Evolutionary conservation across 192 early-diverging fungal species (phyloP).

Genomic region (Backusella parvicylindrica): DNA sequence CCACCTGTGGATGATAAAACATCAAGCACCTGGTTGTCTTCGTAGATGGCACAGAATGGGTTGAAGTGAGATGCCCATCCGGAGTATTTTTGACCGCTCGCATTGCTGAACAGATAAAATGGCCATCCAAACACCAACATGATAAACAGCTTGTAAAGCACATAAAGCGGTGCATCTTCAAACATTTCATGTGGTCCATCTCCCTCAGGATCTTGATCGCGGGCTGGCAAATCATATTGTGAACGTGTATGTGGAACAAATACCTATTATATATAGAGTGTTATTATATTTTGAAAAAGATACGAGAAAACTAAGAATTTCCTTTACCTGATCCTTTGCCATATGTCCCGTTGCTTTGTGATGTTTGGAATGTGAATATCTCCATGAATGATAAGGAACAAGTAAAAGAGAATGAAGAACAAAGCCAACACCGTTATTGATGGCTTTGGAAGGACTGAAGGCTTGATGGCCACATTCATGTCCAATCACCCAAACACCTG

Average conservation of each 20-base stretch:
- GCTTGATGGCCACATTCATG: conserved; percentile 94
- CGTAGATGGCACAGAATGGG: conserved; percentile 78
- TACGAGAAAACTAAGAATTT: too few relatives aligned
- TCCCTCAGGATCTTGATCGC: conserved; percentile 27
- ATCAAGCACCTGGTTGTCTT: conserved; percentile 62
- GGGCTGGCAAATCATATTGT: conserved; percentile 46
- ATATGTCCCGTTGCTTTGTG: conserved; percentile 91
- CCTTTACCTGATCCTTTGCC: conserved; percentile 72
- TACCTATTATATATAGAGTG: conserved; percentile 41
- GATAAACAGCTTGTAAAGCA: conserved; percentile 57
- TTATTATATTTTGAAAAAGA: too few relatives aligned
- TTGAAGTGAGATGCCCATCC: conserved; percentile 84
- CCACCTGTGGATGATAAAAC: conserved; percentile 71
- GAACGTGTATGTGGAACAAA: conserved; percentile 73
- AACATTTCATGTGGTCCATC: conserved; percentile 44
- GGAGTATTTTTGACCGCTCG: conserved; percentile 72
- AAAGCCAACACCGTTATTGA: conserved; percentile 88
- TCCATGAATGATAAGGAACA: conserved; percentile 95
- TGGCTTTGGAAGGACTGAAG: conserved; percentile 78
- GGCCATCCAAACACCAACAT: conserved; percentile 90
- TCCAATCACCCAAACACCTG: conserved; percentile 87
- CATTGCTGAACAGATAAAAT: conserved; percentile 76
- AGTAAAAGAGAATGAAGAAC: conserved; percentile 86
- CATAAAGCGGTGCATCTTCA: conserved; percentile 73
- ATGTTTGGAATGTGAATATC: conserved; percentile 86